Evolutionary conservation across 2,329 filamentous ascomycete genomes (phyloP).

Genomic region (Chalaropsis ovoidea): DNA sequence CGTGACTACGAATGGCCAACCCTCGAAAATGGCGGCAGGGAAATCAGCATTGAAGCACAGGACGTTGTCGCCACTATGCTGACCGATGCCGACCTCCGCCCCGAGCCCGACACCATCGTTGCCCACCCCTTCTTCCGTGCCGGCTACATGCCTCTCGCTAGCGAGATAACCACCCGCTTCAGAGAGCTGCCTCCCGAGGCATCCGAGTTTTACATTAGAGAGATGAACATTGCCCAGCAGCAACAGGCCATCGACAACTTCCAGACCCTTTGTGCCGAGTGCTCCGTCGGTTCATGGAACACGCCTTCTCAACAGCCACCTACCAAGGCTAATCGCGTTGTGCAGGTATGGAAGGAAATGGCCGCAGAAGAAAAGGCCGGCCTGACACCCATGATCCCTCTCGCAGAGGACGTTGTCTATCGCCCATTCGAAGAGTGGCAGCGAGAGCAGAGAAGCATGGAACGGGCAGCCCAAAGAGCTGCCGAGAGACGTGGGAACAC

Average conservation of each 20-base stretch:
- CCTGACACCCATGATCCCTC: conserved; percentile 52
- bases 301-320: conserved; percentile 30
- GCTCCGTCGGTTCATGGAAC: conserved; percentile 41
- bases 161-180: conserved; percentile 49
- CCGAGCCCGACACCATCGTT: conserved; percentile 66
- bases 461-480: conserved; percentile 19
- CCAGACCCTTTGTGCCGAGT: conserved; percentile 47
- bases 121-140: conserved; percentile 70
- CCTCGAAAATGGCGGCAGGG: conserved; percentile 51
- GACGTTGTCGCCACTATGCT: conserved; percentile 68
- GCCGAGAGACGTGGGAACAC: conserved; percentile 22
- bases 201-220: conserved; percentile 47
- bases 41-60: conserved; percentile 62
- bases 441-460: conserved; percentile 38
- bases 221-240: conserved; percentile 39
- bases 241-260: conserved; percentile 43
- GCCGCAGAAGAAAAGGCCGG: conserved; percentile 58
- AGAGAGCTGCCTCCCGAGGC: conserved; percentile 47
- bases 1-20: conserved; percentile 74
- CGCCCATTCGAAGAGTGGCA: conserved; percentile 53
- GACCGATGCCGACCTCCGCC: conserved; percentile 62
- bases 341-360: conserved; percentile 55
- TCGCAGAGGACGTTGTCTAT: conserved; percentile 53
- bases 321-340: conserved; percentile 39
- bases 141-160: conserved; percentile 57